Evolutionary conservation across 495 filamentous ascomycete species (phyloP).

Genomic region (Xylaria curta): DNA sequence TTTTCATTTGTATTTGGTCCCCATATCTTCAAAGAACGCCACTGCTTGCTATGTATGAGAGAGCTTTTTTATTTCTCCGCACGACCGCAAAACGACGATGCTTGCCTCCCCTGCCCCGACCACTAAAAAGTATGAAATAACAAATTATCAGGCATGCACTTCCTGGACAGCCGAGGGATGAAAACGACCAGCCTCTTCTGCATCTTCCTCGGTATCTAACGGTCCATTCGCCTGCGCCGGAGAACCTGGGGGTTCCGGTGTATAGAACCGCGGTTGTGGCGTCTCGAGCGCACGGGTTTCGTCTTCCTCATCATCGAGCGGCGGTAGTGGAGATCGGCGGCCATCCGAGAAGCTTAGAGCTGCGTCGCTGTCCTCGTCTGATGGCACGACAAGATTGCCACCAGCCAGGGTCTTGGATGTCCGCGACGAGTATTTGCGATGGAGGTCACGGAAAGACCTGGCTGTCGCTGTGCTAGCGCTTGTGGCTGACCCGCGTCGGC

Average conservation of each 20-base stretch:
- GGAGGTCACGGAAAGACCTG: slow-evolving; percentile 59
- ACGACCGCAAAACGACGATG: slow-evolving; percentile 17
- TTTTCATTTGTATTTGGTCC: slow-evolving; percentile 19
- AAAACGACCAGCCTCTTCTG: slow-evolving; percentile 38
- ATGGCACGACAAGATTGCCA: slow-evolving; percentile 49
- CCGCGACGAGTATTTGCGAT: slow-evolving; percentile 58
- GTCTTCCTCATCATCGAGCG: slow-evolving; percentile 51
- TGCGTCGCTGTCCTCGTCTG: slow-evolving; percentile 63
- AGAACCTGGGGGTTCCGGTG: slow-evolving; percentile 49
- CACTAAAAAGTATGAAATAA: slow-evolving; percentile 7
- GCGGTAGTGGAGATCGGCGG: slow-evolving; percentile 58
- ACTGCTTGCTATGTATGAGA: slow-evolving; percentile 26
- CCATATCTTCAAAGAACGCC: slow-evolving; percentile 20
- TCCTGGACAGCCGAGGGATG: slow-evolving; percentile 48
- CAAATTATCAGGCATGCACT: slow-evolving; percentile 43
- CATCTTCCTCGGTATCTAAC: slow-evolving; percentile 26
- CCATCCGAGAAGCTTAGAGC: slow-evolving; percentile 63
- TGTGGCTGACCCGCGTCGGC: slow-evolving; percentile 58
- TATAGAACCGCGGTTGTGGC: slow-evolving; percentile 50
- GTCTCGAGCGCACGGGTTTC: slow-evolving; percentile 26
- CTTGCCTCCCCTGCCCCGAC: not conserved
- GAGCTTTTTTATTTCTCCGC: slow-evolving; percentile 8
- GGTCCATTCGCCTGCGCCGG: slow-evolving; percentile 37
- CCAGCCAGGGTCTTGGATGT: slow-evolving; percentile 35
- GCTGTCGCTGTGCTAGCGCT: slow-evolving; percentile 64